A percentile compares a stretch with the other conserved stretches of the same genome.
These are phyloP conservation scores for Hirschioporus abietinus DNA, from an alignment of 768 basidiomycete species.

Conservation along the genomic window DNA sequence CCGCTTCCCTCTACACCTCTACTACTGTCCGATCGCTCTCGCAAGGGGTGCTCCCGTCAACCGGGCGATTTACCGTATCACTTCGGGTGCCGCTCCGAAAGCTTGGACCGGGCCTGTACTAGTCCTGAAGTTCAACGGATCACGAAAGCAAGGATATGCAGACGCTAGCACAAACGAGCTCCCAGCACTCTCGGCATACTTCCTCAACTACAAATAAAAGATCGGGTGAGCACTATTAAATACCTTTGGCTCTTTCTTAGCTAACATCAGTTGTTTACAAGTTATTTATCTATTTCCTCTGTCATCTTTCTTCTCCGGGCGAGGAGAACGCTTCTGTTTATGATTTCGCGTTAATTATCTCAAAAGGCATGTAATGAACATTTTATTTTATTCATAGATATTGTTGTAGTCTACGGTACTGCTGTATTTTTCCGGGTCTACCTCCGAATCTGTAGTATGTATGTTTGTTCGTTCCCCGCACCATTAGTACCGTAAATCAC, in stretches of 20 bases:
- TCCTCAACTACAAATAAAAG: slow-evolving; percentile 67
- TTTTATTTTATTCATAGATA: neutral
- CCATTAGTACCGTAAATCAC: neutral
- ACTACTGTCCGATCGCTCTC: slow-evolving; percentile 68
- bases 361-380: neutral
- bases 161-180: slow-evolving; percentile 83
- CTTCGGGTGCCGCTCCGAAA: slow-evolving; percentile 74
- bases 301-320: neutral
- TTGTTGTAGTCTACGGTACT: neutral
- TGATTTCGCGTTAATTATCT: neutral
- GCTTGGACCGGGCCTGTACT: slow-evolving; percentile 78
- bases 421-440: neutral
- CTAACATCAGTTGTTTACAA: neutral
- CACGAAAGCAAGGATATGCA: slow-evolving; percentile 75
- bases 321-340: neutral
- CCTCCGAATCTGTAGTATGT: neutral
- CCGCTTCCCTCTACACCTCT: slow-evolving; percentile 78
- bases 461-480: neutral
- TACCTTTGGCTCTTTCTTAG: neutral
- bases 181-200: slow-evolving; percentile 82
- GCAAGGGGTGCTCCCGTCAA: slow-evolving; percentile 61
- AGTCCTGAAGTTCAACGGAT: slow-evolving; percentile 82
- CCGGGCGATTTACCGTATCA: slow-evolving; percentile 79
- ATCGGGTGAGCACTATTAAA: neutral
- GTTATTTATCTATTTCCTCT: neutral